Evolutionary conservation across 2,329 filamentous ascomycete species (phyloP).

Genomic region (Emericellopsis cladophorae): DNA sequence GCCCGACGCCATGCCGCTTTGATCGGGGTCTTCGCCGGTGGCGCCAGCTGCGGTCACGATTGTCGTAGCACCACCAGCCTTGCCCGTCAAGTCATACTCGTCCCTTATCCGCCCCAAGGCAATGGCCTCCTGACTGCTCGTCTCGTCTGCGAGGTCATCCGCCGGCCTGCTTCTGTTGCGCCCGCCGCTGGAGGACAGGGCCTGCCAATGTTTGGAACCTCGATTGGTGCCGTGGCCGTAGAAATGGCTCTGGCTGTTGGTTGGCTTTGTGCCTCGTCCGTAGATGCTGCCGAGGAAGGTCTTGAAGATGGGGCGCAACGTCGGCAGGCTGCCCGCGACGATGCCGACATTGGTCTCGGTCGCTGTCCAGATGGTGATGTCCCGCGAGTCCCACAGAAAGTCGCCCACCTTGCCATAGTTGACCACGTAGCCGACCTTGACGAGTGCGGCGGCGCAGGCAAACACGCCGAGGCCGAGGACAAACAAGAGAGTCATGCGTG

Average conservation of each 20-base stretch:
- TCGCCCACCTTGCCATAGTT: constrained; percentile 25
- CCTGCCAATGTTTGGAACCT: constrained; percentile 10
- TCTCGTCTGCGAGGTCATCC: constrained; percentile 8
- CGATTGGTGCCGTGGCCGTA: constrained; percentile 11
- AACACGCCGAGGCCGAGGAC: constrained; percentile 31
- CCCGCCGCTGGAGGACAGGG: constrained; percentile 9
- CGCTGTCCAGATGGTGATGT: constrained; percentile 34
- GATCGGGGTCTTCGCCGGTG: constrained; percentile 12
- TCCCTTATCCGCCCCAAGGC: constrained; percentile 6
- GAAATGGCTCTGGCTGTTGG: constrained; percentile 10
- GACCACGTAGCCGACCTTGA: constrained; percentile 24
- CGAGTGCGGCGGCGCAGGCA: constrained; percentile 25
- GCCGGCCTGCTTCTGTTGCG: background rate
- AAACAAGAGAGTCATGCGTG: constrained; percentile 24
- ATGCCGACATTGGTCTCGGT: constrained; percentile 23
- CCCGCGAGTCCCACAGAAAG: constrained; percentile 27
- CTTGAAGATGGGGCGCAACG: constrained; percentile 19
- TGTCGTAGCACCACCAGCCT: constrained; percentile 8
- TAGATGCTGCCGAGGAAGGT: constrained; percentile 16
- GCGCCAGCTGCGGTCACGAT: constrained; percentile 9
- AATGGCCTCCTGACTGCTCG: constrained; percentile 15
- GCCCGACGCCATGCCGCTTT: constrained; percentile 2
- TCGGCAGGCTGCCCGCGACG: constrained; percentile 20
- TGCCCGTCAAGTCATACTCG: constrained; percentile 13
- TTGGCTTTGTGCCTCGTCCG: constrained; percentile 14